phyloP scores from a whole-genome alignment of 2,329 filamentous ascomycete genomes.

The Botrytis pseudocinerea region DNA sequence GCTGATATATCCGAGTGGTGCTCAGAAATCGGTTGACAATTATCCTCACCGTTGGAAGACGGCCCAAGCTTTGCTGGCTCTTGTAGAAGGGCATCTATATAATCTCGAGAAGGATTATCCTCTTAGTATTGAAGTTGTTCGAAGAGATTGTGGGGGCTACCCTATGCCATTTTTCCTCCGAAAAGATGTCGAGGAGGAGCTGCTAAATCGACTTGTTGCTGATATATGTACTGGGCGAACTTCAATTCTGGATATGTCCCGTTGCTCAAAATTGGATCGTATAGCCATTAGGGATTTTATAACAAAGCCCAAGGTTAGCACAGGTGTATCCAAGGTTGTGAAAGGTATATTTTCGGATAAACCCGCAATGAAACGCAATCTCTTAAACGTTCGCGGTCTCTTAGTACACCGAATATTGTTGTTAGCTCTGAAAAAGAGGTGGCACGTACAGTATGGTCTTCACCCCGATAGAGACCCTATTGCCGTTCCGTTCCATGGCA shows the following conservation, averaged over 20 bases:
- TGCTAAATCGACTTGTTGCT: constrained; percentile 40
- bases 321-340: constrained; percentile 34
- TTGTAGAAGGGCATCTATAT: constrained; percentile 40
- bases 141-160: constrained; percentile 42
- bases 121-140: constrained; percentile 48
- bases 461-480: constrained; percentile 56
- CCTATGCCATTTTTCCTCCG: constrained; percentile 52
- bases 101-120: constrained; percentile 44
- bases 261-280: constrained; percentile 31
- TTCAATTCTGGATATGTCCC: constrained; percentile 30
- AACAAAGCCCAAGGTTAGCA: constrained; percentile 33
- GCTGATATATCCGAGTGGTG: constrained; percentile 46
- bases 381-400: constrained; percentile 64
- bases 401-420: constrained; percentile 59
- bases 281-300: constrained; percentile 39
- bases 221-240: constrained; percentile 41
- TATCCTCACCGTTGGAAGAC: constrained; percentile 45
- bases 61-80: constrained; percentile 37
- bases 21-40: constrained; percentile 43
- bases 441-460: constrained; percentile 63
- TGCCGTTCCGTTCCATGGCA: constrained; percentile 67
- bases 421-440: constrained; percentile 52
- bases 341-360: constrained; percentile 41
- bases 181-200: constrained; percentile 42
- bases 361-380: constrained; percentile 37